Evolutionary conservation across 2,329 filamentous ascomycete genomes (phyloP).

Genomic region (Anthostomella pinea): DNA sequence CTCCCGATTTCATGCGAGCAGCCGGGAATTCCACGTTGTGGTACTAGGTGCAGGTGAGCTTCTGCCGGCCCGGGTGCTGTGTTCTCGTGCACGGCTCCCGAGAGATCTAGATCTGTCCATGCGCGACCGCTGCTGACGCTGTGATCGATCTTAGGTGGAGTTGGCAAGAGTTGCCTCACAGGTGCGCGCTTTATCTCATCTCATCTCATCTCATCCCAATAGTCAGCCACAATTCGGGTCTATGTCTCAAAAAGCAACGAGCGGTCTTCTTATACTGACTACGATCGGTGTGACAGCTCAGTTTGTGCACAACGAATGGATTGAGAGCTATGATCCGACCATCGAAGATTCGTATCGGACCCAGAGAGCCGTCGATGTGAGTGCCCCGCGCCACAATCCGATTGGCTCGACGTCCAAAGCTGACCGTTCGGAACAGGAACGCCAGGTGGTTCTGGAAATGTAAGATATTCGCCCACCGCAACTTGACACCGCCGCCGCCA

Average conservation of each 20-base stretch:
- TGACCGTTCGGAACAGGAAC: constrained; percentile 55
- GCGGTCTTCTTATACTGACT: constrained; percentile 18
- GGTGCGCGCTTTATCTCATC: constrained; percentile 48
- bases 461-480: too few relatives aligned
- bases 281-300: constrained; percentile 58
- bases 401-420: constrained; percentile 27
- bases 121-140: constrained; percentile 17
- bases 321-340: constrained; percentile 80
- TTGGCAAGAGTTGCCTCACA: constrained; percentile 89
- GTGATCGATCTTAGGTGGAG: constrained; percentile 67
- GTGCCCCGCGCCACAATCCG: constrained; percentile 35
- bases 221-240: too few relatives aligned
- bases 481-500: constrained; percentile 22
- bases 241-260: too few relatives aligned
- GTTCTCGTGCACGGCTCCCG: constrained; percentile 3
- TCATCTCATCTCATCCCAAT: constrained; percentile 9
- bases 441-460: constrained; percentile 89
- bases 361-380: constrained; percentile 78
- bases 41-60: constrained; percentile 73
- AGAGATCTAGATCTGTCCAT: constrained; percentile 11
- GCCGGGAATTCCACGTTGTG: constrained; percentile 79
- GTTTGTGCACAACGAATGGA: constrained; percentile 93
- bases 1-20: constrained; percentile 32
- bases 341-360: constrained; percentile 77
- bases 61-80: constrained; percentile 3